Evolutionary conservation across 805 yeast genomes (phyloP).

Genomic region (Nakazawaea ambrosiae): DNA sequence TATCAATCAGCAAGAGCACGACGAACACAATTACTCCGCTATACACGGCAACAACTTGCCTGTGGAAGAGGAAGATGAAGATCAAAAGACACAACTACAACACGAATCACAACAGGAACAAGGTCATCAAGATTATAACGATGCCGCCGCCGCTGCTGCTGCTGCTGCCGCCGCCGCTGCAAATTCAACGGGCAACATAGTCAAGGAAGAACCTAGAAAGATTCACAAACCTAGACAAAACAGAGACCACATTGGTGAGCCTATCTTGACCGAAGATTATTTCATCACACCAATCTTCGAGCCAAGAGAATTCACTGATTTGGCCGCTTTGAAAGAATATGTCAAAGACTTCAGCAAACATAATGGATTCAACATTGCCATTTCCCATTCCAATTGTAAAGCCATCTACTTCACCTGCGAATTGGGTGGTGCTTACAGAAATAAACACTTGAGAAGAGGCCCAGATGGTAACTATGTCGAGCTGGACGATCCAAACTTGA

Average conservation of each 20-base stretch:
- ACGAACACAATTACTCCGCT: conserved; percentile 6
- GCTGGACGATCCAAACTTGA: conserved; percentile 10
- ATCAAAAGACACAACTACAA: neutral
- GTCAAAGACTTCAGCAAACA: conserved; percentile 50
- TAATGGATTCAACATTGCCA: conserved; percentile 53
- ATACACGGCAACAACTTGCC: conserved; percentile 5
- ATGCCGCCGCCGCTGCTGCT: neutral
- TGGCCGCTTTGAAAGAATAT: conserved; percentile 45
- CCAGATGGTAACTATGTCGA: conserved; percentile 15
- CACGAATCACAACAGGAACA: neutral
- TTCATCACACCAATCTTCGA: conserved; percentile 48
- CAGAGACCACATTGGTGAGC: conserved; percentile 10
- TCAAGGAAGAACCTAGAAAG: neutral
- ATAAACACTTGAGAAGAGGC: conserved; percentile 32
- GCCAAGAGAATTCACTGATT: conserved; percentile 42
- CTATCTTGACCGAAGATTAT: conserved; percentile 26
- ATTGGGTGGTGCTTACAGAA: conserved; percentile 46
- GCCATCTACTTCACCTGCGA: conserved; percentile 56
- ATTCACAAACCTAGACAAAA: conserved; percentile 1
- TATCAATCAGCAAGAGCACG: conserved; percentile 6
- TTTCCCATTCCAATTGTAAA: conserved; percentile 51
- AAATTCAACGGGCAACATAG: neutral
- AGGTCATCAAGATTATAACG: neutral
- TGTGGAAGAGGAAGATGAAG: conserved; percentile 6
- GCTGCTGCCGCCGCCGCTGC: conserved; percentile 1